Conservation (phyloP, 768 basidiomycete genomes). For the Lactarius hatsudake region DNA sequence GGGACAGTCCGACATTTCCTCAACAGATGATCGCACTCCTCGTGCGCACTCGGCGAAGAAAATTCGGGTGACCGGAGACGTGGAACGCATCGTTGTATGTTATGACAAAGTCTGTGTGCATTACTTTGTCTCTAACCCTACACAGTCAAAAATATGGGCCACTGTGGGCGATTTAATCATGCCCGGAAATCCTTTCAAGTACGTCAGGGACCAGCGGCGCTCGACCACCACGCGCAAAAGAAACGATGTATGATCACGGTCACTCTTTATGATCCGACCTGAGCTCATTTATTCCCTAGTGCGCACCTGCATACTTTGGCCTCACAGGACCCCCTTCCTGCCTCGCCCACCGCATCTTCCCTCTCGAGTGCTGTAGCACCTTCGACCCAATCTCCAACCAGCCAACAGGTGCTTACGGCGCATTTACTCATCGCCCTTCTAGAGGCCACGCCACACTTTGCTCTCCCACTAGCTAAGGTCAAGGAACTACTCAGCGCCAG, state of each 20-base stretch:
- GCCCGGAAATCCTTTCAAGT: slow-evolving; percentile 47
- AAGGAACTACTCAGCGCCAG: slow-evolving; percentile 55
- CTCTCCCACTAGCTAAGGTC: slow-evolving; percentile 58
- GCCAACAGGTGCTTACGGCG: slow-evolving; percentile 71
- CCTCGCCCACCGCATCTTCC: slow-evolving; percentile 56
- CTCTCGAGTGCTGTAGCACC: slow-evolving; percentile 45
- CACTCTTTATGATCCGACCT: slow-evolving; percentile 1
- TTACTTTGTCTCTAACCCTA: neutral
- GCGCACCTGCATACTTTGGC: slow-evolving; percentile 57
- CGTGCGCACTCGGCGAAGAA: slow-evolving; percentile 33
- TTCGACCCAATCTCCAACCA: slow-evolving; percentile 42
- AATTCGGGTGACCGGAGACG: slow-evolving; percentile 55
- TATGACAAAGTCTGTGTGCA: neutral
- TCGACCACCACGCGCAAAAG: slow-evolving; percentile 52
- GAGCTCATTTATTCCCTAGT: slow-evolving; percentile 35
- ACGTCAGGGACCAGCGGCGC: slow-evolving; percentile 34
- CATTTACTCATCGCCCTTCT: slow-evolving; percentile 62
- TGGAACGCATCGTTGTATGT: slow-evolving; percentile 64
- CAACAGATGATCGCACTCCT: slow-evolving; percentile 28
- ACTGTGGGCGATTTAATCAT: slow-evolving; percentile 63
- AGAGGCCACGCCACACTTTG: slow-evolving; percentile 47
- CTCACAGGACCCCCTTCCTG: slow-evolving; percentile 46
- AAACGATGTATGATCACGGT: slow-evolving; percentile 52
- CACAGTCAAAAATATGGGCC: slow-evolving; percentile 66
- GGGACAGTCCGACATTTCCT: slow-evolving; percentile 7